Evolutionary conservation across 805 yeast genomes (phyloP).

Genomic region (Hanseniaspora mollemarum): DNA sequence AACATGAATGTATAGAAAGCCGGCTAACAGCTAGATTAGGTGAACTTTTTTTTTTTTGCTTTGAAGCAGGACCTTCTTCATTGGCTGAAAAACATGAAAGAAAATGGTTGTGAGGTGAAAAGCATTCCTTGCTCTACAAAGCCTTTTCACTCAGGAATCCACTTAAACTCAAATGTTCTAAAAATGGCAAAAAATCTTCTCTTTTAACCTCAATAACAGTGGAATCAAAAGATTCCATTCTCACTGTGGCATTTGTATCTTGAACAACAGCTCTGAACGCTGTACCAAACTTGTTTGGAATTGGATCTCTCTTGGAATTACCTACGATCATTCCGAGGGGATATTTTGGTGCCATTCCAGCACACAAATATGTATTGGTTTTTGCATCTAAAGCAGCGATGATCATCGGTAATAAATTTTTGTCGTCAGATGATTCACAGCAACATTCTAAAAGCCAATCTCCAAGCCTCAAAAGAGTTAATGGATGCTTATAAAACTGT

Average conservation of each 20-base stretch:
- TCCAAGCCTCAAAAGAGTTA: conserved; percentile 73
- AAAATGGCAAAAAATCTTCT: conserved; percentile 77
- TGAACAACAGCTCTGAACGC: conserved; percentile 84
- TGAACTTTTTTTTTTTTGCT: too few relatives aligned
- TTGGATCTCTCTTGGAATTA: conserved; percentile 30
- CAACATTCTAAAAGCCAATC: conserved; percentile 85
- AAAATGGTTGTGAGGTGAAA: not conserved
- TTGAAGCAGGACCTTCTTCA: too few relatives aligned
- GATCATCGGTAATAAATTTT: conserved; percentile 62
- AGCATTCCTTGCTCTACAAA: not conserved
- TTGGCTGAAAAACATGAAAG: too few relatives aligned
- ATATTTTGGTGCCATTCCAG: conserved; percentile 78
- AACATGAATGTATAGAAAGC: too few relatives aligned
- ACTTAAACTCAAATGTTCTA: conserved; percentile 71
- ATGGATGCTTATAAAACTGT: conserved; percentile 68
- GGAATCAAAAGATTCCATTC: conserved; percentile 90
- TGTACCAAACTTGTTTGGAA: conserved; percentile 71
- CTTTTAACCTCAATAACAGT: conserved; percentile 80
- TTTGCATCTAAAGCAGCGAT: conserved; percentile 68
- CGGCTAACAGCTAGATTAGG: too few relatives aligned
- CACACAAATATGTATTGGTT: conserved; percentile 70
- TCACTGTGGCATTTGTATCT: conserved; percentile 73
- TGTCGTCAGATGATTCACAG: conserved; percentile 54
- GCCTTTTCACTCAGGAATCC: conserved; percentile 37
- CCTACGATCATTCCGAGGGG: conserved; percentile 37